Evolutionary conservation across 108 stramenopile genomes (phyloP), one percentile per base, ranked within the genome.

Genomic region (Licmophora abbreviata): DNA sequence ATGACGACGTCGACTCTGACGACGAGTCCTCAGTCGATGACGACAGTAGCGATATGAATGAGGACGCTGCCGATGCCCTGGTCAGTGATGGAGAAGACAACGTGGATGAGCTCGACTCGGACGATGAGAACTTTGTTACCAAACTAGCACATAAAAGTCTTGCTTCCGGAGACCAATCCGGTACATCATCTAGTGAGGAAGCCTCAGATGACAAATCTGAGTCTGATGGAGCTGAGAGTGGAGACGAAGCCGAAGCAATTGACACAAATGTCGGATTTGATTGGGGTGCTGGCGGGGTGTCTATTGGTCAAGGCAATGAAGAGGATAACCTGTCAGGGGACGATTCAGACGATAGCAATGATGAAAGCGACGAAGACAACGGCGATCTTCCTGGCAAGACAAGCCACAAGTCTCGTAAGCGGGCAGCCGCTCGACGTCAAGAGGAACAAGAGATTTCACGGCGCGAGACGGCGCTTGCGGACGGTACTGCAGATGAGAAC

Each of bases 181-280:
- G 14, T 40, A 20, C 3, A 3, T 18, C 3, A 15, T 40, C 38
- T 5, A 5, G 20, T 15, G 38, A 40, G 20, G 38, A 40, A 40
- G 38, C 15, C 20, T 44, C 41, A 1, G 22, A 23, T 15, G 36
- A 27, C 26, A 48, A 17, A 17, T 45, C 45, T 14, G 71, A 68
- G 34, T 56, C 56, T 47, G 71, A 64, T 48, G 56, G 38, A 29
- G 50, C 46, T 2, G 44, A 44, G 20, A 35, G 24, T 10, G 9
- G 11, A 12, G 44, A 21, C 12, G 66, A 54, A 21, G 58, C 44
- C 25, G 43, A 68, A 12, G 30, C 54, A 12, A 74, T 89, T 68
- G 88, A 89, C 41, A 82, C 81, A 2, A 54, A 86, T 61, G 83
- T 90, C 56, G 88, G 88, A 1, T 94, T 94, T 55, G 68, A 83